Base-by-base conservation (phyloP, 2,329 filamentous ascomycete species). In the Neopestalotiopsis sp. region DNA sequence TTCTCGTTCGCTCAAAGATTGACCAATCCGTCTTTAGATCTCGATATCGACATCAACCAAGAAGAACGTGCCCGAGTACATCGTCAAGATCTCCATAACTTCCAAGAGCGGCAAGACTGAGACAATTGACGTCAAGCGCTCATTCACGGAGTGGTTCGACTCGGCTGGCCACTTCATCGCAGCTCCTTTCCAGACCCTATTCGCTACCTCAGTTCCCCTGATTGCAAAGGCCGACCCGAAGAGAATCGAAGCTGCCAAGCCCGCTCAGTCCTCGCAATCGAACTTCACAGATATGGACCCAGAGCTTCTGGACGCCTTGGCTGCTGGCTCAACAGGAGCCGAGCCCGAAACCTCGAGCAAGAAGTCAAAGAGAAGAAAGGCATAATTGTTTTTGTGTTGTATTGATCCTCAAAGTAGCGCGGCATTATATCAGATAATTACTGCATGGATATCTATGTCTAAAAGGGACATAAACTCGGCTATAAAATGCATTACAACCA, bases 61-160 rank as follows among this genome's bases (percentile, higher is more conserved):
- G 77, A 98, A 98, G 80, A 89, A 95, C 81, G 88, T 91, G 52
- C 94, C 94, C 0, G 87, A 90, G 59, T 99, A 99, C 84, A 88
- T 92, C 76, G 83, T 97, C 70, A 89, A 87, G 58, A 85, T 97
- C 65, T 86, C 84, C 61, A 81, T 89, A 67, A 84, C 83, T 45
- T 75, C 79, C 42, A 82, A 81, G 69, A 75, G 77, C 49, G 79
- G 78, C 69, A 77, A 79, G 65, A 72, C 79, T 56, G 76, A 85
- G 70, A 83, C 82, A 20, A 76, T 89, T 69, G 84, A 89, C 71
- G 80, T 94, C 70, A 81, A 86, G 71, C 86, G 87, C 59, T 86
- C 91, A 45, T 95, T 96, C 78, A 88, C 88, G 42, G 85, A 88
- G 66, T 96, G 92, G 92, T 96, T 95, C 74, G 92, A 97, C 79